These are phyloP conservation scores for Exophiala calicioides DNA, from an alignment of 2,329 filamentous ascomycete genomes.

Conservation along the genomic window DNA sequence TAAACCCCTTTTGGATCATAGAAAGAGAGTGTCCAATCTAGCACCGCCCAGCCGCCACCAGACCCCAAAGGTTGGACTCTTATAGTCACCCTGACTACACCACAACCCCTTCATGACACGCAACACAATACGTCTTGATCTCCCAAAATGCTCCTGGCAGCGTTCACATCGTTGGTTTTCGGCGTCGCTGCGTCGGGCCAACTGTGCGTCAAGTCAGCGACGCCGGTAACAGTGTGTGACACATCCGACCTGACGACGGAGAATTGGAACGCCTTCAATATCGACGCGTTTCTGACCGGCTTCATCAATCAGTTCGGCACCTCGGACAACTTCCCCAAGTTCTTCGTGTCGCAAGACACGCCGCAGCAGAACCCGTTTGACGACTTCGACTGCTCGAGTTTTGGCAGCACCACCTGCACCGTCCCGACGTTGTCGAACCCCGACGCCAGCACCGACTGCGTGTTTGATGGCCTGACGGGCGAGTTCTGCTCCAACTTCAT, in stretches of 20 bases:
- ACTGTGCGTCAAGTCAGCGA: slow-evolving; percentile 1
- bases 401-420: slow-evolving; percentile 6
- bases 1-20: no score
- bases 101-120: neutral
- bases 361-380: slow-evolving; percentile 8
- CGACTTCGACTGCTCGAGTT: slow-evolving; percentile 11
- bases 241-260: slow-evolving; percentile 4
- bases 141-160: no score
- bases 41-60: no score
- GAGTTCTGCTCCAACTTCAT: slow-evolving; percentile 10
- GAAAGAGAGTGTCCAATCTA: no score
- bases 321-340: slow-evolving; percentile 12
- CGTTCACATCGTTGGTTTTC: no score
- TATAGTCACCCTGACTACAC: no score
- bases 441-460: slow-evolving; percentile 7
- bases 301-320: slow-evolving; percentile 14
- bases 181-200: no score
- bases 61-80: no score
- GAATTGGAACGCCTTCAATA: slow-evolving; percentile 13
- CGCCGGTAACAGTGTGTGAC: slow-evolving; percentile 6
- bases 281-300: slow-evolving; percentile 9
- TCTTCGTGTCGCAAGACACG: slow-evolving; percentile 13
- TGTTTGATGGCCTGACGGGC: slow-evolving; percentile 5
- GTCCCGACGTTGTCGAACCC: slow-evolving; percentile 1
- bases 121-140: neutral